Evolutionary conservation across 169 alveolate genomes (phyloP), one percentile per base, ranked within the genome.

Genomic region (Plasmodium yoelii): DNA sequence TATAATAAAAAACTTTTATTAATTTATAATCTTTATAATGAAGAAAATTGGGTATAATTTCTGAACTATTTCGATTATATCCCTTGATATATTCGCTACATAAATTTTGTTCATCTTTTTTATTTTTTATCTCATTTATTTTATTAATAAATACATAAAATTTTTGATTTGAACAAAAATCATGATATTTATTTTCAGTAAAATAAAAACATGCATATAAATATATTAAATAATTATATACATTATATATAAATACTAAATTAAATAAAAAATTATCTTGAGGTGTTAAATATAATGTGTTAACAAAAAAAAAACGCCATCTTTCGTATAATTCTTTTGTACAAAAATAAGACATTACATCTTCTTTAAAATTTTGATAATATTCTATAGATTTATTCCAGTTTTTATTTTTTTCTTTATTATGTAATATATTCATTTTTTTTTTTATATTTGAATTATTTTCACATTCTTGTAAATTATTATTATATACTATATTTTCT

Each of bases 281-380:
- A 12, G 10, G 39, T 19, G 53, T 82, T 55, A 59, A 42, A 53
- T 55, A 28, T 47, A 82, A 22, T 44, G 39, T 53, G 5, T 55
- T 68, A 8, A 53, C 67, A 57, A 67, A 72, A 82, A 82, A 68
- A 82, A 67, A 82, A 18, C 69, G 67, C 90, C 90, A 82, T 47
- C 55, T 68, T 47, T 47, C 82, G 18, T 82, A 67, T 39, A 82
- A 67, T 19, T 26, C 39, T 46, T 68, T 68, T 10, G 61, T 59
- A 44, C 69, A 46, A 53, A 53, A 67, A 68, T 69, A 56, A 12
- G 53, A 26, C 34, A 12, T 55, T n/a, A 65, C 19, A 22, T 53
- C 68, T 9, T 26, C 51, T 65, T 77, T 70, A 70, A 26, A 64
- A 13, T 53, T 28, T 15, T 77, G 71, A 2, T 67, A 44, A 28